These are phyloP conservation scores for Physcia stellaris DNA, from an alignment of 495 filamentous ascomycete species.

Conservation along the genomic window DNA sequence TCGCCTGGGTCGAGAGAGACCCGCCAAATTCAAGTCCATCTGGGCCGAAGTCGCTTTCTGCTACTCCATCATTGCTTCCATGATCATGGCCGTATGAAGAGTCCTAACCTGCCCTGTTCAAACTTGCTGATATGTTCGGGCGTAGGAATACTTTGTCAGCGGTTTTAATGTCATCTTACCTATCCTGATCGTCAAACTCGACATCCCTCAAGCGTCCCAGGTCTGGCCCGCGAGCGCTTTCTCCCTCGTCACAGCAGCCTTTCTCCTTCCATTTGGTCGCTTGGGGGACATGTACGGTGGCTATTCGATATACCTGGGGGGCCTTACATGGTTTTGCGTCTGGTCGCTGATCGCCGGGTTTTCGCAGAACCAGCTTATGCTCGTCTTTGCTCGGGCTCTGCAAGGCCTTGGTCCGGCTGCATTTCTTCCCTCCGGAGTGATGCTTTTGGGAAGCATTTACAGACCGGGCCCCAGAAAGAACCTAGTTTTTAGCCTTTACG, in stretches of 20 bases:
- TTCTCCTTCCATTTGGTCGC: slow-evolving; percentile 66
- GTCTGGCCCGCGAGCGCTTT: slow-evolving; percentile 77
- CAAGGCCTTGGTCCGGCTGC: slow-evolving; percentile 70
- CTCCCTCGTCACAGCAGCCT: slow-evolving; percentile 57
- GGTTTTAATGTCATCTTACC: slow-evolving; percentile 79
- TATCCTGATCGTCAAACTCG: slow-evolving; percentile 43
- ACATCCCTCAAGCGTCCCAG: slow-evolving; percentile 47
- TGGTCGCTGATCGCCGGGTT: slow-evolving; percentile 67
- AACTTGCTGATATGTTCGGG: neutral
- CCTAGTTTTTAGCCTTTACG: slow-evolving; percentile 68
- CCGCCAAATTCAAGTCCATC: slow-evolving; percentile 44
- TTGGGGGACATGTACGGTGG: slow-evolving; percentile 69
- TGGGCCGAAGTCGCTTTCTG: slow-evolving; percentile 57
- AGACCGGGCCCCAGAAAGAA: slow-evolving; percentile 79
- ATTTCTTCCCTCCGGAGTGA: slow-evolving; percentile 62
- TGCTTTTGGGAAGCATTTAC: slow-evolving; percentile 69
- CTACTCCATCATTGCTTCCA: slow-evolving; percentile 58
- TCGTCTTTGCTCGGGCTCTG: slow-evolving; percentile 63
- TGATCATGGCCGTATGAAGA: slow-evolving; percentile 49
- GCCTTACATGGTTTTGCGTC: slow-evolving; percentile 55
- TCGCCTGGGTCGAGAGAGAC: slow-evolving; percentile 56
- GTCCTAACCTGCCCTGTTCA: neutral
- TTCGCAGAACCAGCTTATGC: slow-evolving; percentile 51
- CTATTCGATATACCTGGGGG: slow-evolving; percentile 52
- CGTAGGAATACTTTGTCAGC: slow-evolving; percentile 65